Evolutionary conservation across 495 filamentous ascomycete genomes (phyloP).

Genomic region (Polyplosphaeria fusca): DNA sequence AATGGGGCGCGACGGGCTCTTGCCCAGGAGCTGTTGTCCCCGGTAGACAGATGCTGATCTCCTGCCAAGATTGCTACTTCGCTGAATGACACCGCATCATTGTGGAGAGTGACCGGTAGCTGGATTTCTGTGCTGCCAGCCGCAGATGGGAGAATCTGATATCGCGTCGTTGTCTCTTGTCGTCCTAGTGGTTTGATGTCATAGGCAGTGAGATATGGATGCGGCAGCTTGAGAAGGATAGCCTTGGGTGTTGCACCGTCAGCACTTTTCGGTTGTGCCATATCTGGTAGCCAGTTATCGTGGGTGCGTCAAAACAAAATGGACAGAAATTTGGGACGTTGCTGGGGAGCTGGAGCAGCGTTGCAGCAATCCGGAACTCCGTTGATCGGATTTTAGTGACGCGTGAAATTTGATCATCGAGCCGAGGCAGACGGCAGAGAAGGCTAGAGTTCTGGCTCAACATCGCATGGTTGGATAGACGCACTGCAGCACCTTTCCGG

Average conservation of each 20-base stretch:
- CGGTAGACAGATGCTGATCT: conserved; percentile 32
- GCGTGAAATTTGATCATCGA: no score
- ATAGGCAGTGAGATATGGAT: conserved; percentile 33
- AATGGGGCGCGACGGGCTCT: conserved; percentile 44
- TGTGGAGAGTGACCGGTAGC: conserved; percentile 13
- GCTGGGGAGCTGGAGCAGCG: conserved; percentile 2
- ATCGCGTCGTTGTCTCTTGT: neutral
- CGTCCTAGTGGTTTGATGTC: conserved; percentile 6
- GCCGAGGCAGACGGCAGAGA: no score
- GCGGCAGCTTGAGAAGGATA: conserved; percentile 23
- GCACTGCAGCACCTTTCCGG: no score
- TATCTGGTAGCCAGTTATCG: conserved; percentile 3
- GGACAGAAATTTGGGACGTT: neutral
- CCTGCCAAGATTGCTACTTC: conserved; percentile 14
- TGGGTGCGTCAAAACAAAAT: conserved; percentile 2
- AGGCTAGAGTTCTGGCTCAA: no score
- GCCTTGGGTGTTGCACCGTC: conserved; percentile 5
- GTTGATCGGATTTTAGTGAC: no score
- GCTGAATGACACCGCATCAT: conserved; percentile 11
- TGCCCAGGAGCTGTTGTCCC: conserved; percentile 49
- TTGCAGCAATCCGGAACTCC: neutral
- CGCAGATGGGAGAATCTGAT: conserved; percentile 1
- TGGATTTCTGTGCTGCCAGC: conserved; percentile 1
- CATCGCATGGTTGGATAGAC: no score
- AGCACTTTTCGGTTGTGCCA: conserved; percentile 1